Base-by-base conservation (phyloP, 75 land plant genomes). In the Larix kaempferi region DNA sequence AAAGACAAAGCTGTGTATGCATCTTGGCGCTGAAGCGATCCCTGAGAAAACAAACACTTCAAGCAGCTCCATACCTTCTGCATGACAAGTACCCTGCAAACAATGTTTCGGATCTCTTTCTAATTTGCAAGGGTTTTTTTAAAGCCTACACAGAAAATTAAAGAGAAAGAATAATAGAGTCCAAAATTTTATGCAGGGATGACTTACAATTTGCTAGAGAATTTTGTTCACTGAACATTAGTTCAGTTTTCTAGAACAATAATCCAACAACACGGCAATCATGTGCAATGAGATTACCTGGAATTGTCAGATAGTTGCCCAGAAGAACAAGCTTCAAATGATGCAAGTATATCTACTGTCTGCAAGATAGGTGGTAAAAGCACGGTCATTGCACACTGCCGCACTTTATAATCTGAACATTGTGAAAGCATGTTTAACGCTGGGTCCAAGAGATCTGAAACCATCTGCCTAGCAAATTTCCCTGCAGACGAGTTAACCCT, bases 11-110 rank as follows among this genome's bases (percentile, higher is more conserved):
- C 66, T 56, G 26, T 72, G 76, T 87, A 94, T 61, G 91, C 96
- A 90, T 93, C 95, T 44, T 73, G 86, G 39, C 91, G 80, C 66
- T 95, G 86, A n/a, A 80, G 25, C 77, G 86, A 22, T 21, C 91
- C 92, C 62, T 84, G 82, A 56, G 88, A 79, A 80, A 93, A 89
- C 52, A 98, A 82, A 27, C 78, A 54, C 75, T 75, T 80, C 79
- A 96, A 93, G 79, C 84, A 88, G n/a, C 76, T 61, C 98, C 98
- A 98, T 21, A 92, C 78, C 81, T 86, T 71, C 71, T 17, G 79
- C 26, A 78, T 75, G 65, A 88, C 80, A 57, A 59, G 12, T 22
- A 41, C 78, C 88, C 97, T 95, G 90, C 25, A 67, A 41, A 56
- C 52, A 33, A 44, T 74, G 56, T 16, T 39, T 54, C 56, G 58